These are phyloP conservation scores for Podaxis sp. DNA, from an alignment of 768 basidiomycete genomes.

Conservation along the genomic window DNA sequence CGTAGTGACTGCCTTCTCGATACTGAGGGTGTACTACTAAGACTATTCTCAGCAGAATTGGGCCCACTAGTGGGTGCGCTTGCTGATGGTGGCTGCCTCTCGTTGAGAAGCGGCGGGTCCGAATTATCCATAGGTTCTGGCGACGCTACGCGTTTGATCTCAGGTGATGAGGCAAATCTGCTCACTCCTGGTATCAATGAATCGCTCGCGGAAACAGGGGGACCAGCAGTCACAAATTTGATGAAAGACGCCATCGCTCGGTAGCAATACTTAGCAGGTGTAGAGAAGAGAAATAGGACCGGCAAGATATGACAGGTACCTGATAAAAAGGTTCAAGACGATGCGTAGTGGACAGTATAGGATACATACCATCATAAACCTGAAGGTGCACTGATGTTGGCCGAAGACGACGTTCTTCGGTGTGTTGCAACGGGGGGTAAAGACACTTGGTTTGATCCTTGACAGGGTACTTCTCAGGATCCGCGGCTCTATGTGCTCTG, in stretches of 20 bases:
- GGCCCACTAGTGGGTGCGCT: neutral
- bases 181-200: neutral
- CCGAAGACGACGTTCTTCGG: conserved; percentile 45
- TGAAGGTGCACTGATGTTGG: conserved; percentile 89
- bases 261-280: conserved; percentile 78
- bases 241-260: conserved; percentile 72
- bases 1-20: conserved; percentile 19
- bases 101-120: neutral
- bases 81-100: neutral
- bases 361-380: conserved; percentile 75
- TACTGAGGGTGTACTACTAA: neutral
- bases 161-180: neutral
- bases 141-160: neutral
- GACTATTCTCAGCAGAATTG: neutral
- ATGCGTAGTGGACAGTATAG: conserved; percentile 14
- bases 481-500: conserved; percentile 89
- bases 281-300: conserved; percentile 72
- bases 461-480: conserved; percentile 67
- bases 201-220: conserved; percentile 9
- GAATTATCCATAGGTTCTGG: neutral
- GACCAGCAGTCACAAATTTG: conserved; percentile 55
- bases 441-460: conserved; percentile 42
- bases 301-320: conserved; percentile 75
- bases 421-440: conserved; percentile 56
- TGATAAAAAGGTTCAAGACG: conserved; percentile 24